These are phyloP conservation scores for Lentinula aciculospora DNA, from an alignment of 768 basidiomycete species.

Conservation along the genomic window DNA sequence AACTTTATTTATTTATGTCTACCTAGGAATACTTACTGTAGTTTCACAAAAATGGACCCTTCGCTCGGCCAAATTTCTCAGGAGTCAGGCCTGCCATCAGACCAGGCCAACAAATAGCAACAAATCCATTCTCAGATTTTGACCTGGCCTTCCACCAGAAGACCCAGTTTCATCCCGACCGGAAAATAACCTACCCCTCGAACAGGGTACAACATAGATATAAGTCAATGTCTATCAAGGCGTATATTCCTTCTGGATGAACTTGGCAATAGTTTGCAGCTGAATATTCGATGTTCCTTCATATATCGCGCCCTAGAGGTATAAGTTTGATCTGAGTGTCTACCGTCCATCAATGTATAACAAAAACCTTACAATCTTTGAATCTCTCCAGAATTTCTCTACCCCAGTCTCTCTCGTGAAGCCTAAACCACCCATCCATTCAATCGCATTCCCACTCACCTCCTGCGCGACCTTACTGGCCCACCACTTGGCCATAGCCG, in stretches of 20 bases:
- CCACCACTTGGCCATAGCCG: conserved; percentile 98
- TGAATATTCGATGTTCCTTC: conserved; percentile 99
- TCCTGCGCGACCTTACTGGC: conserved; percentile 84
- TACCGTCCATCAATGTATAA: background rate
- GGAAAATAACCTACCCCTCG: too few species aligned
- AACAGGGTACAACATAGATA: too few species aligned
- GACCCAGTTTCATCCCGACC: too few species aligned
- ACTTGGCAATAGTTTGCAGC: conserved; percentile 91
- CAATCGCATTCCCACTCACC: conserved; percentile 86
- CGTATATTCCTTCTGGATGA: conserved; percentile 74
- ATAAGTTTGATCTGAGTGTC: background rate
- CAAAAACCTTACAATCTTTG: conserved; percentile 73
- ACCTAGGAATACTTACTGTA: too few species aligned
- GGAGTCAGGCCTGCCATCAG: too few species aligned
- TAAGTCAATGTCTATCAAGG: too few species aligned
- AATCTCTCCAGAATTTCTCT: conserved; percentile 96
- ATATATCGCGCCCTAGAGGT: conserved; percentile 74
- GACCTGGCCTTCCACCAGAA: too few species aligned
- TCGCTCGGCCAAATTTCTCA: too few species aligned
- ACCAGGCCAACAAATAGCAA: too few species aligned
- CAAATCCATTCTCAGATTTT: too few species aligned
- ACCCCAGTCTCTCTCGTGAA: conserved; percentile 93
- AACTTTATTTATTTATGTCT: too few species aligned
- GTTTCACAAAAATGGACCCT: too few species aligned
- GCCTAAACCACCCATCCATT: conserved; percentile 93